Evolutionary conservation across 2,329 filamentous ascomycete species (phyloP), one percentile per base, ranked within the genome.

Genomic region (Ceratocystis lukuohia): DNA sequence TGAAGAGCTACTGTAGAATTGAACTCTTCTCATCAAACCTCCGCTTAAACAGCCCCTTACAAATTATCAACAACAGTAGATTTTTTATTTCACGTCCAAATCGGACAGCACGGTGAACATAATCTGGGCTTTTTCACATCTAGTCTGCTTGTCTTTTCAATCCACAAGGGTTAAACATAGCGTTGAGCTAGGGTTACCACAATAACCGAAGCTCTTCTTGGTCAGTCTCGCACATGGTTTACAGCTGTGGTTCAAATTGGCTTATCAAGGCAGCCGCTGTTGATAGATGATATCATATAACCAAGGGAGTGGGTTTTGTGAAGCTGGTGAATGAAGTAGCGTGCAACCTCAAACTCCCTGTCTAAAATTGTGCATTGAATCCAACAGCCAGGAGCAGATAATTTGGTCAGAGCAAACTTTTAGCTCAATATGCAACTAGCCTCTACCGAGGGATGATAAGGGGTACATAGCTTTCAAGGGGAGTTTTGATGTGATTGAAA

Each of bases 351-450:
- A 53, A 28, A 12, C 22, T 20, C 48, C 15, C 25, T 53, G 48
- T 53, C 48, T 10, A 53, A 53, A 53, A 53, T 53, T 53, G 48
- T 59, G 56, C 56, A 59, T 59, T 59, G 28, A 59, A 33, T 59
- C 28, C 56, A 59, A 10, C 56, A 59, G 56, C 2, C 28, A 59
- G 25, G 48, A 53, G 48, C 48, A 25, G 53, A 57, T 57, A 17
- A 17, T 15, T 25, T 57, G 53, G 53, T 30, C 25, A 28, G 56
- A 28, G 56, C 56, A 59, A 59, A 59, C 15, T 59, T 59, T 59
- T 59, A 59, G 56, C 56, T 59, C 28, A 20, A 20, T 20, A 33
- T 59, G 56, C 56, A 59, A 17, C 56, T 8, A 4, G 25, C 56
- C 28, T 33, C 56, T 30, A 37, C 56, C 28, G 56, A 59, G 7